Evolutionary conservation across 1,284 basidiomycete species (phyloP).

Genomic region (Pholiota adiposa): DNA sequence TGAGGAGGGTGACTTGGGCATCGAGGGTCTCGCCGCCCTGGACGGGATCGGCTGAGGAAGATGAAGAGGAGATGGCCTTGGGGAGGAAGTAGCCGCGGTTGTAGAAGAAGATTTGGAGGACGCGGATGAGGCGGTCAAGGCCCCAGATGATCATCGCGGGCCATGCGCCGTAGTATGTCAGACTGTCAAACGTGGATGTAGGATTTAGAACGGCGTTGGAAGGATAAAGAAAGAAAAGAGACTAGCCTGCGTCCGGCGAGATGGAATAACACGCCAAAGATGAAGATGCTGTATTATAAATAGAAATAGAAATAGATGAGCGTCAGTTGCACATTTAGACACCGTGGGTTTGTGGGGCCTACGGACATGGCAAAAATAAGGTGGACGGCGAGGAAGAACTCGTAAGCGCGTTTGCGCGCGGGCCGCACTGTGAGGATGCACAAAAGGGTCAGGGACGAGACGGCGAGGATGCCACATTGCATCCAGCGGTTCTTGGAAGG

Average conservation of each 20-base stretch:
- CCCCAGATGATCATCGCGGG: constrained; percentile 69
- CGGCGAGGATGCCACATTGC: constrained; percentile 43
- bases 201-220: background rate
- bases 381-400: constrained; percentile 51
- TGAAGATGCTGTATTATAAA: constrained; percentile 40
- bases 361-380: constrained; percentile 45
- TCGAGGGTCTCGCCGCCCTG: constrained; percentile 32
- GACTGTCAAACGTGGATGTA: too few species aligned
- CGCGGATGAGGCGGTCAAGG: constrained; percentile 60
- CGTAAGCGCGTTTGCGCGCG: constrained; percentile 46
- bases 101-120: constrained; percentile 51
- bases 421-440: constrained; percentile 45
- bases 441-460: constrained; percentile 40
- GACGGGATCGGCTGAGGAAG: background rate
- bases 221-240: background rate
- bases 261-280: constrained; percentile 48
- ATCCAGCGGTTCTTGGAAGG: constrained; percentile 36
- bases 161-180: constrained; percentile 48
- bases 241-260: constrained; percentile 31
- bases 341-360: background rate
- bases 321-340: background rate
- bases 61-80: constrained; percentile 5
- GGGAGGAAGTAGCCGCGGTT: constrained; percentile 51
- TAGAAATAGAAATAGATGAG: constrained; percentile 22
- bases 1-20: constrained; percentile 49